Conservation (phyloP, 2,329 filamentous ascomycete species). For the Uncinocarpus reesii region DNA sequence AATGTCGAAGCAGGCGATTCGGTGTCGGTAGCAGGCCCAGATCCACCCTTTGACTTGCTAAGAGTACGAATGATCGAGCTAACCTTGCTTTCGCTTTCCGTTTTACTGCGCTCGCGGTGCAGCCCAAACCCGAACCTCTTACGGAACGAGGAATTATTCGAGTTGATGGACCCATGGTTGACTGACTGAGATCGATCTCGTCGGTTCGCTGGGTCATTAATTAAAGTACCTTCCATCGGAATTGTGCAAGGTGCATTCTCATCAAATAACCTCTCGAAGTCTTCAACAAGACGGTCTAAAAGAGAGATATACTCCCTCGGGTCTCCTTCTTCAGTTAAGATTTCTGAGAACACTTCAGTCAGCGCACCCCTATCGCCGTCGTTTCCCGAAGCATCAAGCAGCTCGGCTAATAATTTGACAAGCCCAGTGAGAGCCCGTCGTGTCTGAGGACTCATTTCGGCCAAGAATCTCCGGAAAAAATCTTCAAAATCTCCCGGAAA, state of each 20-base stretch:
- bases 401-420: conserved; percentile 73
- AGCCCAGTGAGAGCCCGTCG: conserved; percentile 70
- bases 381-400: conserved; percentile 81
- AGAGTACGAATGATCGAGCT: conserved; percentile 76
- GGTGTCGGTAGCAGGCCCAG: conserved; percentile 40
- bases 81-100: conserved; percentile 56
- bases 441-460: conserved; percentile 48
- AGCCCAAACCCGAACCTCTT: conserved; percentile 75
- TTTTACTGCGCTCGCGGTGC: conserved; percentile 68
- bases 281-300: conserved; percentile 77
- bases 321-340: conserved; percentile 66
- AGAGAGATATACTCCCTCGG: conserved; percentile 79
- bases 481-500: conserved; percentile 44
- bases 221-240: conserved; percentile 33
- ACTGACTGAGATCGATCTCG: conserved; percentile 50
- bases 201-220: conserved; percentile 51
- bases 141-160: conserved; percentile 75
- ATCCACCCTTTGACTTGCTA: conserved; percentile 62
- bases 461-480: conserved; percentile 45
- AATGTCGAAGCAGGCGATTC: conserved; percentile 48
- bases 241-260: conserved; percentile 42
- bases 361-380: conserved; percentile 82
- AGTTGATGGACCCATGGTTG: conserved; percentile 64
- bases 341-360: conserved; percentile 78
- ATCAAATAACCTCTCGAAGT: conserved; percentile 80